phyloP scores from a whole-genome alignment of 768 basidiomycete species.

The Chalciporus pseudorubinellus region DNA sequence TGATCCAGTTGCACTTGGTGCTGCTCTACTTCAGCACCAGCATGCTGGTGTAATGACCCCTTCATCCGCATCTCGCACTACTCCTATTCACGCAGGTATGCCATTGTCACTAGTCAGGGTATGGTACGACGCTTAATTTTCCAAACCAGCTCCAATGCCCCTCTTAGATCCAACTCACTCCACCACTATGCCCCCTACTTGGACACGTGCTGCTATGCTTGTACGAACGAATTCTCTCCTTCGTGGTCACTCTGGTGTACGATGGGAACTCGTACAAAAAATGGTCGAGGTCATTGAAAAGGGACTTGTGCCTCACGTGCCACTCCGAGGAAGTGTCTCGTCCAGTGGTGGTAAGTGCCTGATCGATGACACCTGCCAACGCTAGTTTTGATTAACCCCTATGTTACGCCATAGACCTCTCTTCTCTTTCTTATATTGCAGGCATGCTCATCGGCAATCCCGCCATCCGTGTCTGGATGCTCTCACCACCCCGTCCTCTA shows the following conservation, averaged over 20 bases:
- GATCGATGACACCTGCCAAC: background rate
- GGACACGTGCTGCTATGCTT: constrained; percentile 86
- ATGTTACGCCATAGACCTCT: constrained; percentile 48
- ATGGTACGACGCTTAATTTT: background rate
- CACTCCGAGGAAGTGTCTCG: constrained; percentile 79
- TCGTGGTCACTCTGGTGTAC: constrained; percentile 84
- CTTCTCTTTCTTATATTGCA: constrained; percentile 80
- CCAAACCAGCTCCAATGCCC: constrained; percentile 43
- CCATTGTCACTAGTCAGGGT: background rate
- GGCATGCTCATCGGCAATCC: constrained; percentile 79
- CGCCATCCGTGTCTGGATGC: constrained; percentile 67
- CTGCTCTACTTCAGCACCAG: constrained; percentile 84
- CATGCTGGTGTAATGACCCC: constrained; percentile 68
- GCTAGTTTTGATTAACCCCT: constrained; percentile 9
- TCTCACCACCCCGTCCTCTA: constrained; percentile 23
- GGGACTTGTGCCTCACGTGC: constrained; percentile 77
- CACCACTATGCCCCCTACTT: constrained; percentile 78
- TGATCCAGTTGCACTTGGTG: constrained; percentile 67
- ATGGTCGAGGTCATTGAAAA: constrained; percentile 71
- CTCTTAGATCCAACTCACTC: constrained; percentile 67
- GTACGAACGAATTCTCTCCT: constrained; percentile 88
- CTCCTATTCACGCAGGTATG: constrained; percentile 1
- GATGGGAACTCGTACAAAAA: constrained; percentile 75
- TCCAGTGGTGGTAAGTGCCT: constrained; percentile 66
- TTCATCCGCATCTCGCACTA: constrained; percentile 37